Evolutionary conservation across 352 stramenopile genomes (phyloP).

Genomic region (Phytophthora litchii): DNA sequence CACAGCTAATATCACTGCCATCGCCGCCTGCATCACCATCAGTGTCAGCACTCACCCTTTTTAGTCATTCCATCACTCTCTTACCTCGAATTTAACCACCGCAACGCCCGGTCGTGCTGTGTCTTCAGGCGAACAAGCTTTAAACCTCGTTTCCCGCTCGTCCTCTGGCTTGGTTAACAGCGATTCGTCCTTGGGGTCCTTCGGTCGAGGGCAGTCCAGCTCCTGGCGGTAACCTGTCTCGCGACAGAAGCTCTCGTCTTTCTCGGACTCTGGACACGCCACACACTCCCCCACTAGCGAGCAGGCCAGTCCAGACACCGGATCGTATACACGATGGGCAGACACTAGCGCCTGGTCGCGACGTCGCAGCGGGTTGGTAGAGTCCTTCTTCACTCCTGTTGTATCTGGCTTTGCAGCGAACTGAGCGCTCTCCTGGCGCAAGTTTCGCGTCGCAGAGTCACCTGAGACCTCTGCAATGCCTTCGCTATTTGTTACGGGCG

Average conservation of each 20-base stretch:
- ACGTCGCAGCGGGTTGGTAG: conserved; percentile 36
- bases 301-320: conserved; percentile 63
- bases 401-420: conserved; percentile 8
- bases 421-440: conserved; percentile 20
- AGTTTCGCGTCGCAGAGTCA: background rate
- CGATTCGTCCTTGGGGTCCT: conserved; percentile 30
- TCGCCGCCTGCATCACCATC: conserved; percentile 45
- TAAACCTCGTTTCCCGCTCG: conserved; percentile 53
- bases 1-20: conserved; percentile 49
- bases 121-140: conserved; percentile 53
- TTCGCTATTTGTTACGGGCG: conserved; percentile 3
- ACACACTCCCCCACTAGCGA: conserved; percentile 58
- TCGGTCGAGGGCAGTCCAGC: conserved; percentile 49
- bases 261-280: conserved; percentile 60
- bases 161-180: conserved; percentile 29
- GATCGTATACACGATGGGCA: conserved; percentile 67
- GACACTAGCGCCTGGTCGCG: conserved; percentile 31
- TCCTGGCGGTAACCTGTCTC: conserved; percentile 77
- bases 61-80: background rate
- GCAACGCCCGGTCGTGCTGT: conserved; percentile 41
- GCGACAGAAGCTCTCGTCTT: conserved; percentile 68
- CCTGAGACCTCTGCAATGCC: background rate
- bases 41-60: background rate
- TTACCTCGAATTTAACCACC: conserved; percentile 82
- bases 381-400: conserved; percentile 20